Conservation (phyloP, 768 basidiomycete species). For the Termitomyces eurrhizus region DNA sequence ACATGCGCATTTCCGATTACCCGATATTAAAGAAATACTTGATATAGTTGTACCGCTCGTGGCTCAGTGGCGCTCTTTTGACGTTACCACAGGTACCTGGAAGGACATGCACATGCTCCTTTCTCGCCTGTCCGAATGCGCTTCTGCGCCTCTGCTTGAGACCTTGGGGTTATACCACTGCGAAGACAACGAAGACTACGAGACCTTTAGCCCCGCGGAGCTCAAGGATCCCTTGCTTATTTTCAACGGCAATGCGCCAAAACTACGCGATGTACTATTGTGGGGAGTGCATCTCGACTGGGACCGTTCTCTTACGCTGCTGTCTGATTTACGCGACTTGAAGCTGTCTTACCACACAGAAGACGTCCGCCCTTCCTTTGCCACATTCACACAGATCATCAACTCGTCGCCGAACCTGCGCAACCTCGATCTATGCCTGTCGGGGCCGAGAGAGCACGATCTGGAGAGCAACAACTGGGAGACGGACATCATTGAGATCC, state of each 20-base stretch:
- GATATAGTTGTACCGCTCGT: conserved; percentile 49
- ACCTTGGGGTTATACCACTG: conserved; percentile 52
- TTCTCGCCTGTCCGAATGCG: conserved; percentile 34
- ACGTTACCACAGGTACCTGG: conserved; percentile 43
- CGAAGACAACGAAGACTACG: conserved; percentile 43
- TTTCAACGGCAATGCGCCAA: conserved; percentile 55
- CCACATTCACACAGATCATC: conserved; percentile 49
- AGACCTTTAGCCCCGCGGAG: conserved; percentile 35
- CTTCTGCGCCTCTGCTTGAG: conserved; percentile 51
- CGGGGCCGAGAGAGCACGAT: conserved; percentile 49
- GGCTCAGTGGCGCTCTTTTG: conserved; percentile 48
- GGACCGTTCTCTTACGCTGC: conserved; percentile 41
- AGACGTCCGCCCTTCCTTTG: conserved; percentile 60
- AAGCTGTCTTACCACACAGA: conserved; percentile 60
- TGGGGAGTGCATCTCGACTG: conserved; percentile 75
- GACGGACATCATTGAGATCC: conserved; percentile 28
- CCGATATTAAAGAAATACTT: conserved; percentile 32
- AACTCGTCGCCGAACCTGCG: conserved; percentile 48
- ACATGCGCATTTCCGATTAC: conserved; percentile 21
- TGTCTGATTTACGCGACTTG: conserved; percentile 44
- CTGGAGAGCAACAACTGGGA: conserved; percentile 32
- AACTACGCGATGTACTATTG: conserved; percentile 42
- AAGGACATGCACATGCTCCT: conserved; percentile 44
- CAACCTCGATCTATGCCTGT: conserved; percentile 47
- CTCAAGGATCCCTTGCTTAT: conserved; percentile 40